Evolutionary conservation across 2,329 filamentous ascomycete genomes (phyloP).

Genomic region (Fusarium sp.): DNA sequence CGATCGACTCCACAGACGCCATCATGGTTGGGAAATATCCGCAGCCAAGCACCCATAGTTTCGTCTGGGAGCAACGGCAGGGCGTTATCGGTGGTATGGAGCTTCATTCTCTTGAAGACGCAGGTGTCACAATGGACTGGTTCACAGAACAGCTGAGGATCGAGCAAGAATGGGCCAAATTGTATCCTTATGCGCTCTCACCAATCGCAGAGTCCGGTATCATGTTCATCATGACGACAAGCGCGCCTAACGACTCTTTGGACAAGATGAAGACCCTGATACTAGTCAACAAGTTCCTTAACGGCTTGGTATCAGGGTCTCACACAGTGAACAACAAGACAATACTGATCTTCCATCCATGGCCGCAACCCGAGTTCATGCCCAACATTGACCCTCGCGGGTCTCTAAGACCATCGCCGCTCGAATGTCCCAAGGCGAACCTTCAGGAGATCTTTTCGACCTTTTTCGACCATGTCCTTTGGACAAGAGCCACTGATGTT

Average conservation of each 20-base stretch:
- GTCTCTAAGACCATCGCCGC: not conserved
- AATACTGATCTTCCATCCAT: not conserved
- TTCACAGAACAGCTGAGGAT: not conserved
- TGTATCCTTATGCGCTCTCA: not conserved
- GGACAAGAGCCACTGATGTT: not conserved
- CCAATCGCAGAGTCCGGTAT: not conserved
- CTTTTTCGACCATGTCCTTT: not conserved
- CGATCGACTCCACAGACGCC: not conserved
- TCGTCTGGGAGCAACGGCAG: not conserved
- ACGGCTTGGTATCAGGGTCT: not conserved
- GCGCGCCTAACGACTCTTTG: not conserved
- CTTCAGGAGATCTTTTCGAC: not conserved
- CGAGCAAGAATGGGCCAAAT: not conserved
- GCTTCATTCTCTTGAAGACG: not conserved
- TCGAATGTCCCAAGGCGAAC: not conserved
- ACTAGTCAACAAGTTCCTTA: not conserved
- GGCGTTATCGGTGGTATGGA: not conserved
- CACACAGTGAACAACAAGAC: not conserved
- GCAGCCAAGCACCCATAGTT: not conserved
- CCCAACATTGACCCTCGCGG: not conserved
- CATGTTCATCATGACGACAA: not conserved
- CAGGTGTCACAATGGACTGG: constrained; percentile 1
- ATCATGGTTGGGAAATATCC: not conserved
- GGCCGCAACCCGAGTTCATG: not conserved
- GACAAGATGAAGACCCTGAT: not conserved